Evolutionary conservation across 371 early-diverging fungal species (phyloP), one percentile per base, ranked within the genome.

Genomic region (Lichtheimia ornata): DNA sequence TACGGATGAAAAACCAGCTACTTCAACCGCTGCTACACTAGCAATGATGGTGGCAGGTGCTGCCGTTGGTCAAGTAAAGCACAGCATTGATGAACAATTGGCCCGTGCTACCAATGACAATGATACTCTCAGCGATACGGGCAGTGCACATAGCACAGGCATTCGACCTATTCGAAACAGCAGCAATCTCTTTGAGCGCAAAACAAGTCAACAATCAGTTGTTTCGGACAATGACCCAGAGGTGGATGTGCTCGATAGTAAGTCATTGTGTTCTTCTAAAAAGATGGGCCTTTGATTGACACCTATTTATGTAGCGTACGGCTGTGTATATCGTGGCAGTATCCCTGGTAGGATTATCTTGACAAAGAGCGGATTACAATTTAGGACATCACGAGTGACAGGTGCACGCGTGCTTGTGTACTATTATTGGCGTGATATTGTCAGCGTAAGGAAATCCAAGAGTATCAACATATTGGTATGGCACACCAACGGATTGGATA

Each of bases 381-480:
- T 77, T 30, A 64, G 71, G n/a, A 70, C 77, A n/a, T 71, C 74
- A 0, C 62, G 77, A 4, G 68, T 73, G 55, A 67, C 72, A 47
- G 77, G 77, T 17, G 66, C 64, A n/a, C 64, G 60, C 18, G 40
- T 70, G 5, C 62, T 77, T 12, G 74, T 77, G 5, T 69, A 71
- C 25, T 73, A 70, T 57, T 63, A 64, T 3, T 69, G 62, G 61
- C 24, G 42, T 25, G 77, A 77, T 62, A 65, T 77, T 49, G 52
- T 69, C 13, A 72, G 77, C 11, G 67, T 77, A 7, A 64, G 69
- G 28, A 72, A 77, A 55, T 67, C 73, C 28, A 77, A 74, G 58
- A 69, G 69, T 45, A 67, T 69, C 22, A 63, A 77, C 42, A 44
- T 77, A 7, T 22, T 74, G 11, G 64, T 77, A 7, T 74, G 73